Evolutionary conservation across 331 rosid genomes (phyloP).

Genomic region (Cucumis variabilis): DNA sequence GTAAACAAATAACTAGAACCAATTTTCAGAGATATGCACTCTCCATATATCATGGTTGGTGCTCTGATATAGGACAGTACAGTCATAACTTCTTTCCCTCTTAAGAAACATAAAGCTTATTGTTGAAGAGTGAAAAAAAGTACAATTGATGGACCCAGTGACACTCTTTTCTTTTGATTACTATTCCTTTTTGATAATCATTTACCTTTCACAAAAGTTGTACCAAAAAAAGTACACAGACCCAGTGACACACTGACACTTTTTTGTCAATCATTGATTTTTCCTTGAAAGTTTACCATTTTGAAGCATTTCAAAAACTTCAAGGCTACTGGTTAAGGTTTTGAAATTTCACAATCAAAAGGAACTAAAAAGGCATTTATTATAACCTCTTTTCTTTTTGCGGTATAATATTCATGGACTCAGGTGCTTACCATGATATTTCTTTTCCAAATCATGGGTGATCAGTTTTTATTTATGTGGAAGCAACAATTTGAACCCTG

Average conservation of each 20-base stretch:
- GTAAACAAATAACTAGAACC: background rate
- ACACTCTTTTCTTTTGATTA: background rate
- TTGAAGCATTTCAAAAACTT: background rate
- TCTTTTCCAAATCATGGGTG: background rate
- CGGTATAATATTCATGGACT: background rate
- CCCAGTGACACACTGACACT: background rate
- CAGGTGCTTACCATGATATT: background rate
- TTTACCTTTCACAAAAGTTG: background rate
- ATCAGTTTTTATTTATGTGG: background rate
- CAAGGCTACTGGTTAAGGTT: background rate
- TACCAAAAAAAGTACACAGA: background rate
- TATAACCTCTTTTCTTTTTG: background rate
- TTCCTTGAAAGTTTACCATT: background rate
- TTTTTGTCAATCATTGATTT: background rate
- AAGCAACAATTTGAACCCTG: background rate
- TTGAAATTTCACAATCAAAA: background rate
- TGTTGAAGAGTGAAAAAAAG: slow-evolving; percentile 1
- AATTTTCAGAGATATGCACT: background rate
- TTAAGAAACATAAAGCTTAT: background rate
- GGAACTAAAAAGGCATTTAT: background rate
- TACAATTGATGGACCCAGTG: background rate
- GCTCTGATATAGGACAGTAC: background rate
- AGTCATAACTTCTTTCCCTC: background rate
- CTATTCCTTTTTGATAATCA: background rate
- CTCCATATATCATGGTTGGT: slow-evolving; percentile 11